A percentile compares a stretch with the other conserved stretches of the same genome.
Conservation (phyloP, 2,329 filamentous ascomycete genomes). For the Fusarium palustre region DNA sequence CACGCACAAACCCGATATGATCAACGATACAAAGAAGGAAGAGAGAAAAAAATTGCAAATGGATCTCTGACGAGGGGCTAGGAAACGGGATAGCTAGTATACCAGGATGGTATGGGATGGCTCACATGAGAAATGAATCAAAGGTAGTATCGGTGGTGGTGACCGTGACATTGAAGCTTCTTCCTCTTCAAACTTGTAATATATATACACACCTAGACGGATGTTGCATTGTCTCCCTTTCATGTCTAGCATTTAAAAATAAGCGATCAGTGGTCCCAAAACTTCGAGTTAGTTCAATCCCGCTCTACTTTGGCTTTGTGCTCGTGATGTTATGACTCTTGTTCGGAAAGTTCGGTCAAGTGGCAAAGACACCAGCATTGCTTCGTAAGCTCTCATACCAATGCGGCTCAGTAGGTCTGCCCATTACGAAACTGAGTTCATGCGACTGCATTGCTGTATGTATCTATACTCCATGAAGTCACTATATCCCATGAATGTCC, state of each 20-base stretch:
- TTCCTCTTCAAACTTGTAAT: slow-evolving; percentile 31
- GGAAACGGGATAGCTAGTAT: slow-evolving; percentile 21
- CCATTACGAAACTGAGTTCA: slow-evolving; percentile 4
- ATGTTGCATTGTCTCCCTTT: slow-evolving; percentile 3
- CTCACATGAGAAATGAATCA: slow-evolving; percentile 28
- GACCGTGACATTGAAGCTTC: slow-evolving; percentile 4
- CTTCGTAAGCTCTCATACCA: slow-evolving; percentile 30
- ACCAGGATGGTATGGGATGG: slow-evolving; percentile 12
- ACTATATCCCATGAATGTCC: slow-evolving; percentile 6
- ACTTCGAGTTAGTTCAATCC: not conserved
- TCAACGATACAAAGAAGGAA: slow-evolving; percentile 28
- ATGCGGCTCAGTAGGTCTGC: slow-evolving; percentile 7
- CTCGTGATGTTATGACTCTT: slow-evolving; percentile 19
- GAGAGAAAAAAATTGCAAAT: slow-evolving; percentile 9
- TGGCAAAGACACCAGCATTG: slow-evolving; percentile 27
- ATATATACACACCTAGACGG: slow-evolving; percentile 35
- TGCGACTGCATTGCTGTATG: slow-evolving; percentile 7
- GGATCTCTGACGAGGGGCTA: not conserved
- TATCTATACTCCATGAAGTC: slow-evolving; percentile 29
- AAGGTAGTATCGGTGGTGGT: slow-evolving; percentile 11
- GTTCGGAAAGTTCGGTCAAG: slow-evolving; percentile 30
- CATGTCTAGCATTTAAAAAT: slow-evolving; percentile 5
- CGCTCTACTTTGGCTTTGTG: not conserved
- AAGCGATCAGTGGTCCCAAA: not conserved
- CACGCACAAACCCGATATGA: slow-evolving; percentile 27